Evolutionary conservation across 1,284 basidiomycete genomes (phyloP).

Genomic region (Hemileccinum hortonii): DNA sequence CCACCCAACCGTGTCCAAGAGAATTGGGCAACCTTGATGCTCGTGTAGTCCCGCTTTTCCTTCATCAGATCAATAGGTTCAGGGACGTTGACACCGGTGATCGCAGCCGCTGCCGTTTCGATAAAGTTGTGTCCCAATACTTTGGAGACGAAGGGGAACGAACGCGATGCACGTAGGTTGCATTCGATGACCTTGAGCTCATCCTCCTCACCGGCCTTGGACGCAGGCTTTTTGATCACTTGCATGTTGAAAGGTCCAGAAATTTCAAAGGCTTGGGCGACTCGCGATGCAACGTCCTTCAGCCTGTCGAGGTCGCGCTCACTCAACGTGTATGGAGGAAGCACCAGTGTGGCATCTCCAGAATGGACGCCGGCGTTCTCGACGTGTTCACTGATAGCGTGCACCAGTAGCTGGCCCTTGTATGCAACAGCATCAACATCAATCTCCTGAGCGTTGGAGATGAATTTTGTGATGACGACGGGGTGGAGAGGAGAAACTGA

Average conservation of each 20-base stretch:
- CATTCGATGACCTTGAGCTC: conserved; percentile 98
- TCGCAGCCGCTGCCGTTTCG: conserved; percentile 90
- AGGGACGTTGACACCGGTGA: conserved; percentile 87
- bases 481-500: conserved; percentile 96
- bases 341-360: conserved; percentile 95
- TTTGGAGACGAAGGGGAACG: conserved; percentile 99
- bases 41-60: conserved; percentile 86
- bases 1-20: conserved; percentile 95
- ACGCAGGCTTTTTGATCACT: conserved; percentile 85
- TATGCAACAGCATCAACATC: conserved; percentile 98
- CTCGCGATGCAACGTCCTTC: conserved; percentile 93
- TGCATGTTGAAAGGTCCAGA: conserved; percentile 99
- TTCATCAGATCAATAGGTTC: conserved; percentile 94
- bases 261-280: conserved; percentile 92
- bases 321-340: conserved; percentile 90
- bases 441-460: conserved; percentile 96
- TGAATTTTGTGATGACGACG: conserved; percentile 98
- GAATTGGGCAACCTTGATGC: conserved; percentile 98
- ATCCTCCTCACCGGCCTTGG: conserved; percentile 54
- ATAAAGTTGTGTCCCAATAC: conserved; percentile 98
- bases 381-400: conserved; percentile 97
- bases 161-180: conserved; percentile 95
- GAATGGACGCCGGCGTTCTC: conserved; percentile 99
- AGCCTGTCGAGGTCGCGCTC: conserved; percentile 80
- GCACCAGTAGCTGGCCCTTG: conserved; percentile 91